Conservation (phyloP, 2,329 filamentous ascomycete species). For the Gaeumannomyces tritici region DNA sequence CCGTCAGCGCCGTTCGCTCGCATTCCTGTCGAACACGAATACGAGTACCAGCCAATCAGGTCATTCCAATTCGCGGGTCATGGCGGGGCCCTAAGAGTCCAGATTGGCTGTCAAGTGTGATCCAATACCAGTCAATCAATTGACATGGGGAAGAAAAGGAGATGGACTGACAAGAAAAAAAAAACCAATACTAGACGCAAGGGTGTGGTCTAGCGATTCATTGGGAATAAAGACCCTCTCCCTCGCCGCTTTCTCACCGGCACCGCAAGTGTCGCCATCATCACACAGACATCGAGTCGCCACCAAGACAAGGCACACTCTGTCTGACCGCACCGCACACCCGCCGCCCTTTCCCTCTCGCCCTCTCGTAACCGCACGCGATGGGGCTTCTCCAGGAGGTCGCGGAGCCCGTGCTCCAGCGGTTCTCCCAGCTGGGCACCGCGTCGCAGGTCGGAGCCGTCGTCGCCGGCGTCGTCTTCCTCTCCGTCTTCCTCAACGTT, state of each 20-base stretch:
- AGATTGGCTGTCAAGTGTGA: neutral
- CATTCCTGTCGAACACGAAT: neutral
- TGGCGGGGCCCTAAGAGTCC: neutral
- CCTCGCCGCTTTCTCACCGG: neutral
- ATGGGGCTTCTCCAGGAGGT: slow-evolving; percentile 50
- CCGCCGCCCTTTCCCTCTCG: neutral
- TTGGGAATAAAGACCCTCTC: neutral
- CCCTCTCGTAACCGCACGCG: neutral
- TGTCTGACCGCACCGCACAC: neutral
- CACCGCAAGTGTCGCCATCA: neutral
- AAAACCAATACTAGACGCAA: neutral
- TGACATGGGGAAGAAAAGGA: neutral
- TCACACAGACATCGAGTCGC: neutral
- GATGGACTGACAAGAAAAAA: neutral
- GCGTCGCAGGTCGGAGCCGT: slow-evolving; percentile 36
- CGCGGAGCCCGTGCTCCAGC: slow-evolving; percentile 38
- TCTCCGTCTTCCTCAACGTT: slow-evolving; percentile 69
- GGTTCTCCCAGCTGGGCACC: slow-evolving; percentile 37
- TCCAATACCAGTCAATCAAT: neutral
- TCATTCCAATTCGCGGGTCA: neutral
- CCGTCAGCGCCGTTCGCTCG: neutral
- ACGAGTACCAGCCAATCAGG: neutral
- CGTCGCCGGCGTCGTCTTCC: slow-evolving; percentile 31
- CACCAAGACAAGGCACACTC: neutral
- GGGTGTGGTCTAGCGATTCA: neutral